Percentiles rank a stretch among this genome's conserved stretches.
phyloP scores from a whole-genome alignment of 768 basidiomycete species.

The Trametes cinnabarina region DNA sequence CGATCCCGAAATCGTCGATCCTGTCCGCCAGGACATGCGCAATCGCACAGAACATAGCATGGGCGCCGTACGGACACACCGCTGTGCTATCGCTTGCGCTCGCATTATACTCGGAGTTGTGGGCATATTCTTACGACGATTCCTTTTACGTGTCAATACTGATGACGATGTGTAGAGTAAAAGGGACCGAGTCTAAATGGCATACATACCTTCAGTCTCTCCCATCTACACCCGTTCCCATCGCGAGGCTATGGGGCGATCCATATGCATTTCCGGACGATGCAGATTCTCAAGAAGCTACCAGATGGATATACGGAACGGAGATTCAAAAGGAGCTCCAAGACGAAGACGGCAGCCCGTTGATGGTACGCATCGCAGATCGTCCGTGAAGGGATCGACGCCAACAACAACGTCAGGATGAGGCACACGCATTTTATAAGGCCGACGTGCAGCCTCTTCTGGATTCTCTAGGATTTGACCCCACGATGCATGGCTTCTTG shows the following conservation, averaged over 20 bases:
- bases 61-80: conserved; percentile 51
- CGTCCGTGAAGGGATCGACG: too few relatives aligned
- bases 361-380: conserved; percentile 13
- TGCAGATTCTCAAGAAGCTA: conserved; percentile 32
- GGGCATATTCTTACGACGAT: conserved; percentile 27
- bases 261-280: conserved; percentile 18
- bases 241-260: conserved; percentile 61
- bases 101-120: conserved; percentile 68
- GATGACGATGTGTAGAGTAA: conserved; percentile 38
- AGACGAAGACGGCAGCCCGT: conserved; percentile 9
- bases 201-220: conserved; percentile 64
- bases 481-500: conserved; percentile 29
- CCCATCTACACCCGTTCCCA: conserved; percentile 48
- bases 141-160: not conserved
- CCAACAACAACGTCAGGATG: conserved; percentile 17
- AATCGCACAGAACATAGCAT: conserved; percentile 34
- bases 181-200: conserved; percentile 54
- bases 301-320: conserved; percentile 34
- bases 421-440: conserved; percentile 25
- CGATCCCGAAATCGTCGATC: conserved; percentile 60
- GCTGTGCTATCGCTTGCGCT: conserved; percentile 62
- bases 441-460: conserved; percentile 20
- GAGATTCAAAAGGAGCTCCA: conserved; percentile 30
- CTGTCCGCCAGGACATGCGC: conserved; percentile 60
- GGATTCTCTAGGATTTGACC: not conserved